Evolutionary conservation across 495 filamentous ascomycete species (phyloP).

Genomic region (Neurospora hispaniola): DNA sequence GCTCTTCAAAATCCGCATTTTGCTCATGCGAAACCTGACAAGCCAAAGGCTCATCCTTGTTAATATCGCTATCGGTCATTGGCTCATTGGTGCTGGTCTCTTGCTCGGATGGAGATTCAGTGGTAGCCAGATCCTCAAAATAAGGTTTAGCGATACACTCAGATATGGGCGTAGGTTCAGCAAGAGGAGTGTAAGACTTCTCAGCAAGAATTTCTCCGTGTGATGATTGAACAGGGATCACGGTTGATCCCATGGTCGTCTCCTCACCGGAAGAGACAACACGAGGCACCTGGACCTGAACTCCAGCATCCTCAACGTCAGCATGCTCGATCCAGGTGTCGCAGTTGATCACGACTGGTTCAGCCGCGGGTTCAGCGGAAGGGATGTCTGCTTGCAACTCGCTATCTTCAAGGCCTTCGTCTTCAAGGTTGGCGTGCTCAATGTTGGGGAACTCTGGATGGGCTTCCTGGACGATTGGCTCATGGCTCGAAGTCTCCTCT

Average conservation of each 20-base stretch:
- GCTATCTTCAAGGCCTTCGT: not conserved
- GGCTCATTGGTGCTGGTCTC: not conserved
- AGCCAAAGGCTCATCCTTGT: not conserved
- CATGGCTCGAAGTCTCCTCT: not conserved
- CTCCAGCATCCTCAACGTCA: not conserved
- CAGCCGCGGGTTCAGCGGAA: not conserved
- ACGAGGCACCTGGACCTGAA: not conserved
- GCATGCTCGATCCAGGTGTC: not conserved
- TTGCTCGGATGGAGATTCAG: not conserved
- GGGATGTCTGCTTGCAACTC: not conserved
- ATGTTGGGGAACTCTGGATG: not conserved
- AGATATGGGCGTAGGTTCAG: not conserved
- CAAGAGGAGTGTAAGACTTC: not conserved
- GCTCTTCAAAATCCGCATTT: not conserved
- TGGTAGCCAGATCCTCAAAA: not conserved
- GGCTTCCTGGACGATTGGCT: not conserved
- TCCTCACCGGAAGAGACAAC: not conserved
- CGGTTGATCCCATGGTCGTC: not conserved
- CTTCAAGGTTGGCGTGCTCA: not conserved
- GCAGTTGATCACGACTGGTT: slow-evolving; percentile 1
- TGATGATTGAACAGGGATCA: not conserved
- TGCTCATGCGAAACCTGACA: not conserved
- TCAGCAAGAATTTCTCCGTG: not conserved
- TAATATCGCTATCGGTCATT: not conserved
- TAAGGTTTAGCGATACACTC: not conserved